Evolutionary conservation across 1,284 basidiomycete species (phyloP), one percentile per base, ranked within the genome.

Genomic region (Amylostereum areolatum): DNA sequence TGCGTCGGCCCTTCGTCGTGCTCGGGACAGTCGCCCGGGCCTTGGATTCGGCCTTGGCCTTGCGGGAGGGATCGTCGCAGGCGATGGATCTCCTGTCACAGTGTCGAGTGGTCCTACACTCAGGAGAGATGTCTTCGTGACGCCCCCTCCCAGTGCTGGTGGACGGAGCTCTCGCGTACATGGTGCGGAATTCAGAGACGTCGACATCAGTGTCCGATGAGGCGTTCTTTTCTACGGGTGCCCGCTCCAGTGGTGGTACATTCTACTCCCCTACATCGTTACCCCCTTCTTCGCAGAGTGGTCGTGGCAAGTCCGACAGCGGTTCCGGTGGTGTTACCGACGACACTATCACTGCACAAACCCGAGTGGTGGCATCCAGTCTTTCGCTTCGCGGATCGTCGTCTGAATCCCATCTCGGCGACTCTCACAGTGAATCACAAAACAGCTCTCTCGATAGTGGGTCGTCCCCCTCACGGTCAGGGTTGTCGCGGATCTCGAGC

Each of bases 401-500:
- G 11, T 77, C 80, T 29, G 72, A 73, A 5, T 83, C 81, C 2
- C 70, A 78, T 51, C 64, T 83, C 1, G 78, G 80, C 0, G 78
- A 81, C 57, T 81, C 79, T 3, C 77, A 79, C 52, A 74, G 73
- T 24, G 68, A 68, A 3, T 67, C 68, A 0, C 63, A 60, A 41
- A 59, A 57, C 11, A 55, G 62, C 47, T 47, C 53, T 46, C 30
- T 55, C 59, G 33, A 56, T 63, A 29, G 57, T 2, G 57, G 64
- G 1, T 55, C 59, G 8, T 66, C 67, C 0, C 66, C 66, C 1
- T 70, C 69, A 9, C 62, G 64, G 10, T 61, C 62, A 1, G 57
- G 66, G 1, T 58, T 89, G 25, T 77, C 80, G 5, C 72, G 85
- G 28, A n/a, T 75, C 78, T 1, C 66, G 78, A 5, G 85, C 74